These are phyloP conservation scores for Aspergillus vadensis DNA, from an alignment of 2,329 filamentous ascomycete genomes.

Conservation along the genomic window DNA sequence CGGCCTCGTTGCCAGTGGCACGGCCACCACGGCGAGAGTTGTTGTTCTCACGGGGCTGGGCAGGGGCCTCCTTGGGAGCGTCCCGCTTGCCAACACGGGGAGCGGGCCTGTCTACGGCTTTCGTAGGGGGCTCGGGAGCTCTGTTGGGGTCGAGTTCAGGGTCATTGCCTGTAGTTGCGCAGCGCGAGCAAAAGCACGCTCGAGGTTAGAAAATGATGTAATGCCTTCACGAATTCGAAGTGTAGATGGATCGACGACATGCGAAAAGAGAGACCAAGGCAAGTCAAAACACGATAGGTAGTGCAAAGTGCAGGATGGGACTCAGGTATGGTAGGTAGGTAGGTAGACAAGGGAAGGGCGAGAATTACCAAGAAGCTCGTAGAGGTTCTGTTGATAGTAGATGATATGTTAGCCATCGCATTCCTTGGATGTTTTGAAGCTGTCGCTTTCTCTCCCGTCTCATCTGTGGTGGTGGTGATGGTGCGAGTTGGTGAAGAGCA, in stretches of 20 bases:
- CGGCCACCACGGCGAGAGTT: constrained; percentile 52
- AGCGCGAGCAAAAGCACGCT: constrained; percentile 25
- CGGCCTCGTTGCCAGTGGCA: constrained; percentile 78
- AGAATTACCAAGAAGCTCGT: constrained; percentile 90
- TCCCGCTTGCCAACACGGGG: constrained; percentile 84
- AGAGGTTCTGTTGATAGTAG: constrained; percentile 74
- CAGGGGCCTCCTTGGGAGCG: constrained; percentile 71
- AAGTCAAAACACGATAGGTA: constrained; percentile 12
- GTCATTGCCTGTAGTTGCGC: constrained; percentile 61
- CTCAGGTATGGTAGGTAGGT: not conserved
- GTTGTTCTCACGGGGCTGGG: constrained; percentile 39
- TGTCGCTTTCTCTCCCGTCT: not conserved
- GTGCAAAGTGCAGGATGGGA: not conserved
- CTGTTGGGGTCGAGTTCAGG: constrained; percentile 73
- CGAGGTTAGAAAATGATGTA: constrained; percentile 33
- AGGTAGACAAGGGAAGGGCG: constrained; percentile 23
- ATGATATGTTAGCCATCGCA: constrained; percentile 38
- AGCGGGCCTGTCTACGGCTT: constrained; percentile 82
- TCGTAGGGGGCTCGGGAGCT: constrained; percentile 74
- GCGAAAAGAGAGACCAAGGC: constrained; percentile 16
- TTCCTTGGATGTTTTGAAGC: not conserved
- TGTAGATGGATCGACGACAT: not conserved
- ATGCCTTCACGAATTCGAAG: constrained; percentile 18
- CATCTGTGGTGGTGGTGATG: not conserved
- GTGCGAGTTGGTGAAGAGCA: not conserved